Conservation (phyloP, 768 basidiomycete genomes). For the Melanogaster broomeanus region DNA sequence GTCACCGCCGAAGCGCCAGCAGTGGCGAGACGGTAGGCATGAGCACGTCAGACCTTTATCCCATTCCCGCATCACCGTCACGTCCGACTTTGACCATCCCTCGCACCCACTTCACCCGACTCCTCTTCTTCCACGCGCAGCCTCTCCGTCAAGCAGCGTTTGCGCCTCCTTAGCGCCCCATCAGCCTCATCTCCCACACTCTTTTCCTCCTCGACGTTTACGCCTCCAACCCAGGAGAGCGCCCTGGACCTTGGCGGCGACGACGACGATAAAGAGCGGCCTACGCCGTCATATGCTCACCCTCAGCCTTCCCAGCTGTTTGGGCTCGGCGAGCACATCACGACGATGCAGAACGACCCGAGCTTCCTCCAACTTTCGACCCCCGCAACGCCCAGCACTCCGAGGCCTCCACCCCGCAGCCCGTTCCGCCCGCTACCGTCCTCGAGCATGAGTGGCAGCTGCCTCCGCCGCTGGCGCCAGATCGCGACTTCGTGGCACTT, state of each 20-base stretch:
- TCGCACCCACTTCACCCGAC: conserved; percentile 34
- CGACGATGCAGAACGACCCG: conserved; percentile 49
- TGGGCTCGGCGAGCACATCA: conserved; percentile 62
- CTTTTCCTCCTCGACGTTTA: conserved; percentile 22
- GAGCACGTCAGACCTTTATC: conserved; percentile 31
- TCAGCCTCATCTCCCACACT: conserved; percentile 34
- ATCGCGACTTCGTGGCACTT: conserved; percentile 48
- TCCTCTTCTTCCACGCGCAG: conserved; percentile 20
- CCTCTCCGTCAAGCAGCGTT: conserved; percentile 58
- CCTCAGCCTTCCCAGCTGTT: conserved; percentile 12
- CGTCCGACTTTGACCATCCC: conserved; percentile 37
- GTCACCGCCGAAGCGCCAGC: conserved; percentile 37
- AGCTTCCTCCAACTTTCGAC: conserved; percentile 61
- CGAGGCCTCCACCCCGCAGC: conserved; percentile 18
- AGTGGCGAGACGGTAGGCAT: conserved; percentile 26
- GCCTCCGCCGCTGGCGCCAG: conserved; percentile 26
- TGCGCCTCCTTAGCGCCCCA: conserved; percentile 69
- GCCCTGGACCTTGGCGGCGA: conserved; percentile 26
- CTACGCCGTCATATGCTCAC: conserved; percentile 19
- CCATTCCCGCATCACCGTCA: conserved; percentile 49
- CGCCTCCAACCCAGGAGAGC: conserved; percentile 27
- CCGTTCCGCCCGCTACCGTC: conserved; percentile 27
- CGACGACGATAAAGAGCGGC: conserved; percentile 30
- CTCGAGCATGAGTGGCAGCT: background rate
- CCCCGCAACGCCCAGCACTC: conserved; percentile 38